These are phyloP conservation scores for Candida coleopterorum DNA, from an alignment of 805 yeast species.

Conservation along the genomic window DNA sequence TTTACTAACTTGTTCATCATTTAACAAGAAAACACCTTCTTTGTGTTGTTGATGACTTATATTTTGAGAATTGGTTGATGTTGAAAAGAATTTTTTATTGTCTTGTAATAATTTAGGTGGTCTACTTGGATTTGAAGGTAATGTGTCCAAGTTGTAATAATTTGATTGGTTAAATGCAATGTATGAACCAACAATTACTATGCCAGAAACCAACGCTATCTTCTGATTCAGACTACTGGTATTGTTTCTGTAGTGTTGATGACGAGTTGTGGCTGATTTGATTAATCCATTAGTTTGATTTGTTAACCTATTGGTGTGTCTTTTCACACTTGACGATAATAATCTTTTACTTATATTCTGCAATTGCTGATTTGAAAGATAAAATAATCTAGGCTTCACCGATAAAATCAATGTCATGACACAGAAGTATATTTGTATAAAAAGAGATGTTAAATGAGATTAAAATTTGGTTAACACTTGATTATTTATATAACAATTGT, in stretches of 20 bases:
- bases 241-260: not conserved
- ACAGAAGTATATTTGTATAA: too few relatives aligned
- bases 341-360: slow-evolving; percentile 10
- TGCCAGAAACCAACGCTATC: slow-evolving; percentile 38
- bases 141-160: slow-evolving; percentile 38
- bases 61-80: slow-evolving; percentile 46
- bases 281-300: not conserved
- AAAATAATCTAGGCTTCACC: slow-evolving; percentile 16
- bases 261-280: not conserved
- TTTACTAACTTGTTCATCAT: slow-evolving; percentile 67
- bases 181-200: slow-evolving; percentile 40
- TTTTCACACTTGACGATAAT: slow-evolving; percentile 9
- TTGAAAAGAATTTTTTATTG: slow-evolving; percentile 23
- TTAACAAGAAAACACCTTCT: slow-evolving; percentile 52
- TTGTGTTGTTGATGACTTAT: slow-evolving; percentile 44
- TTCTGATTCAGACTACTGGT: slow-evolving; percentile 20
- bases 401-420: slow-evolving; percentile 17
- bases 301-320: slow-evolving; percentile 2
- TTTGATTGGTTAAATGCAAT: slow-evolving; percentile 35
- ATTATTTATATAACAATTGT: too few relatives aligned
- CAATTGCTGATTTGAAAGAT: slow-evolving; percentile 15
- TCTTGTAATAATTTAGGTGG: slow-evolving; percentile 3
- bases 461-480: too few relatives aligned
- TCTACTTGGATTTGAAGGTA: slow-evolving; percentile 15
- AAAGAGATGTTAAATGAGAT: too few relatives aligned